Evolutionary conservation across 139 green algal species (phyloP), one percentile per base, ranked within the genome.

Genomic region (Chlamydomonas incerta): DNA sequence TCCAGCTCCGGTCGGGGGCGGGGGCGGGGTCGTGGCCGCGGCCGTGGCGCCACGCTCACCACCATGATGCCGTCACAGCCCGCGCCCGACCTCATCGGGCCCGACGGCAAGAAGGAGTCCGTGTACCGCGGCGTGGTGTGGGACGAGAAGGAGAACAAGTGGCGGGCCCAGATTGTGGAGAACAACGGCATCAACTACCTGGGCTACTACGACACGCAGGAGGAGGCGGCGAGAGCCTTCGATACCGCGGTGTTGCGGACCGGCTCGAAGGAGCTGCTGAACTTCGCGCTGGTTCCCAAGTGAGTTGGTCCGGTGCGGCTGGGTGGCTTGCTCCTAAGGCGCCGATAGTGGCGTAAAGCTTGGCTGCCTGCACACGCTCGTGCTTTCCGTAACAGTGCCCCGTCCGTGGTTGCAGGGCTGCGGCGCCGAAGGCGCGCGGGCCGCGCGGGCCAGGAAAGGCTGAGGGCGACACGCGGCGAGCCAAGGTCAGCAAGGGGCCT

Each of bases 101-200:
- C 79, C 17, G 79, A 75, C 33, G 79, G 79, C 29, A 85, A 75
- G 50, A 47, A 50, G n/a, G 79, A 85, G 57, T 63, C 52, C 34
- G 68, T 82, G 65, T 91, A 88, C 72, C 83, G 88, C 14, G 88
- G 88, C 14, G 88, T 91, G 37, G 41, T 75, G 65, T 91, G 88
- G 88, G 84, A 89, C 63, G 77, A 85, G 34, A 66, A 72, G 29
- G 29, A 50, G 34, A 60, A 67, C 37, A 83, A 86, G 80, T 91
- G 88, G 88, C 88, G 80, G 1, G 88, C 88, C 9, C 79, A 88
- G 66, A 70, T 81, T 4, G 41, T 34, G 47, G 83, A 89, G 20
- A 67, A 47, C 37, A 66, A 52, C 24, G 37, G 23, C 13, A 63
- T 31, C 18, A 71, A 18, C 29, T 29, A 65, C 41, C 69, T 86